A percentile compares a stretch with the other conserved stretches of the same genome.
These are phyloP conservation scores for Dicorynia guianensis DNA, from an alignment of 306 rosid species.

Conservation along the genomic window DNA sequence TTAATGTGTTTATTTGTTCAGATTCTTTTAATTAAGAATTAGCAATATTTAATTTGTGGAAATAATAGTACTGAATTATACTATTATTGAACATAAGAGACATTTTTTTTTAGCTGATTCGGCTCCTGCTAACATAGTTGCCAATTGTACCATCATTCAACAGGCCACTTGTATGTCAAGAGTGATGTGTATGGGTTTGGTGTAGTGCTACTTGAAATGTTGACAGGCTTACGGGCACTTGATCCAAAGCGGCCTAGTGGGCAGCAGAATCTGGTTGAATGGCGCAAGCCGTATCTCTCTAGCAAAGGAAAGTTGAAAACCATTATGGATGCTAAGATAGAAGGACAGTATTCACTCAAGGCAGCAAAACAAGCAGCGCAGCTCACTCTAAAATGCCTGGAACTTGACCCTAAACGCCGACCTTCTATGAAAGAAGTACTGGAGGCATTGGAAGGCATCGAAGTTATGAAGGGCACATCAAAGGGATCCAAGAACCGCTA, in stretches of 20 bases:
- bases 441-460: slow-evolving; percentile 64
- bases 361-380: slow-evolving; percentile 65
- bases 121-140: slow-evolving; percentile 23
- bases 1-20: too few relatives aligned
- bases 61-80: too few relatives aligned
- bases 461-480: slow-evolving; percentile 50
- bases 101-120: not conserved
- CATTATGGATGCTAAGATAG: slow-evolving; percentile 68
- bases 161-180: slow-evolving; percentile 93
- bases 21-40: too few relatives aligned
- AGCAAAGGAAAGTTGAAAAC: slow-evolving; percentile 57
- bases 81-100: slow-evolving; percentile 9
- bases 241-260: slow-evolving; percentile 62
- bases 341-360: slow-evolving; percentile 75
- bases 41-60: too few relatives aligned
- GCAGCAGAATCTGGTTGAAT: slow-evolving; percentile 69
- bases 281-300: slow-evolving; percentile 67
- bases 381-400: slow-evolving; percentile 67
- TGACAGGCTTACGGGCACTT: slow-evolving; percentile 68
- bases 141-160: slow-evolving; percentile 27
- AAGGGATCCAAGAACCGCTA: slow-evolving; percentile 43
- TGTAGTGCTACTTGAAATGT: slow-evolving; percentile 77
- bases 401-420: slow-evolving; percentile 66
- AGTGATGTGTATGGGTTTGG: slow-evolving; percentile 96
- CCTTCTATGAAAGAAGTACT: slow-evolving; percentile 85